A percentile compares a stretch with the other conserved stretches of the same genome.
Conservation (phyloP, 768 basidiomycete species). For the Suillus fuscotomentosus region DNA sequence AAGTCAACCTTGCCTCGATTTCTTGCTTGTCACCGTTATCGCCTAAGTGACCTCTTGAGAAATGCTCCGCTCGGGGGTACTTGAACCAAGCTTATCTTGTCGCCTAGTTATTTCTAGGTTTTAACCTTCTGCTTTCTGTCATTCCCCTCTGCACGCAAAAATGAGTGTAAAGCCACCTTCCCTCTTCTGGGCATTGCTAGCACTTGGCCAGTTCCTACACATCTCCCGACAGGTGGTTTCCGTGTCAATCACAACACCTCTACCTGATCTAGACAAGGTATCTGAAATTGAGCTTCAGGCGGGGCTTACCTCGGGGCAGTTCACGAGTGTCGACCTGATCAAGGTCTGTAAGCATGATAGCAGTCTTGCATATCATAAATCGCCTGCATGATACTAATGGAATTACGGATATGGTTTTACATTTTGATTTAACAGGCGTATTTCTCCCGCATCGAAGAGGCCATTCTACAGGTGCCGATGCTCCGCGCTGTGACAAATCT, state of each 20-base stretch:
- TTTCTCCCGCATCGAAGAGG: conserved; percentile 41
- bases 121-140: not conserved
- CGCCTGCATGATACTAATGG: not conserved
- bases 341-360: conserved; percentile 25
- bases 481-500: conserved; percentile 40
- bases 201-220: not conserved
- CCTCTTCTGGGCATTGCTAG: conserved; percentile 2
- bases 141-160: not conserved
- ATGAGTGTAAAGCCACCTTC: conserved; percentile 1
- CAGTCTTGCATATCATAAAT: not conserved
- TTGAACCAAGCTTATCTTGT: not conserved
- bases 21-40: conserved; percentile 8
- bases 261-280: conserved; percentile 43
- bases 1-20: not conserved
- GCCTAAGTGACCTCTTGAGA: not conserved
- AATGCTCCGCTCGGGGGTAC: not conserved
- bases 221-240: not conserved
- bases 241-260: conserved; percentile 12
- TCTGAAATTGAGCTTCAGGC: conserved; percentile 36
- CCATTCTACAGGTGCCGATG: conserved; percentile 36
- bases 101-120: not conserved
- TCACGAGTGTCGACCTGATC: conserved; percentile 42
- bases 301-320: conserved; percentile 34
- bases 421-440: conserved; percentile 32
- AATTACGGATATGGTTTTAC: not conserved